phyloP scores from a whole-genome alignment of 176 grass and related monocot genomes.

The Saccharum spontaneum region DNA sequence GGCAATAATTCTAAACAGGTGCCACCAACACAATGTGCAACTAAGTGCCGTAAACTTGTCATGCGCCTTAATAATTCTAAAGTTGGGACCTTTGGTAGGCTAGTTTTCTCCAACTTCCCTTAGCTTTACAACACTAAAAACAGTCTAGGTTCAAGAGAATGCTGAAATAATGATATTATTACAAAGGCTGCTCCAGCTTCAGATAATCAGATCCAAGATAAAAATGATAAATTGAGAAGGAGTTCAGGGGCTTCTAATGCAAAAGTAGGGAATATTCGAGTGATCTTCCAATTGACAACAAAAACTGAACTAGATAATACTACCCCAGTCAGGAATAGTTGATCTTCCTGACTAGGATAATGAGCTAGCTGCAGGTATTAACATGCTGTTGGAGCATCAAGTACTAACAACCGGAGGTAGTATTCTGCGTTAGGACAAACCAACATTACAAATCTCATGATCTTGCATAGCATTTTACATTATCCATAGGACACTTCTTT shows the following conservation, averaged over 20 bases:
- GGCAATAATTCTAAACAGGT: neutral
- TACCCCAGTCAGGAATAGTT: neutral
- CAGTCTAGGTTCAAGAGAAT: neutral
- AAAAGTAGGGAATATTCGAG: neutral
- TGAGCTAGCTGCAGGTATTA: neutral
- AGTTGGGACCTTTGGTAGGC: neutral
- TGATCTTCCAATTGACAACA: neutral
- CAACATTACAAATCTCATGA: neutral
- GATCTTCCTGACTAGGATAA: neutral
- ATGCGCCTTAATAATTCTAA: neutral
- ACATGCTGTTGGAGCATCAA: neutral
- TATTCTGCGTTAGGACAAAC: neutral
- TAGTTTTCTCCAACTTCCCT: constrained; percentile 4
- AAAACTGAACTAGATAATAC: neutral
- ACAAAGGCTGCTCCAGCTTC: neutral
- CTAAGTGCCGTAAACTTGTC: neutral
- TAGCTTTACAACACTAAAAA: neutral
- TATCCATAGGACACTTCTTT: neutral
- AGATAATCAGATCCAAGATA: neutral
- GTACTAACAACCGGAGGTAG: neutral
- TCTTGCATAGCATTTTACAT: neutral
- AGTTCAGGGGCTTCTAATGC: neutral
- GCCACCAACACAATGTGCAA: neutral
- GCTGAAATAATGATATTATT: neutral
- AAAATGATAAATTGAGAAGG: neutral